phyloP scores from a whole-genome alignment of 305 asterid genomes.

The Fraxinus albicans region DNA sequence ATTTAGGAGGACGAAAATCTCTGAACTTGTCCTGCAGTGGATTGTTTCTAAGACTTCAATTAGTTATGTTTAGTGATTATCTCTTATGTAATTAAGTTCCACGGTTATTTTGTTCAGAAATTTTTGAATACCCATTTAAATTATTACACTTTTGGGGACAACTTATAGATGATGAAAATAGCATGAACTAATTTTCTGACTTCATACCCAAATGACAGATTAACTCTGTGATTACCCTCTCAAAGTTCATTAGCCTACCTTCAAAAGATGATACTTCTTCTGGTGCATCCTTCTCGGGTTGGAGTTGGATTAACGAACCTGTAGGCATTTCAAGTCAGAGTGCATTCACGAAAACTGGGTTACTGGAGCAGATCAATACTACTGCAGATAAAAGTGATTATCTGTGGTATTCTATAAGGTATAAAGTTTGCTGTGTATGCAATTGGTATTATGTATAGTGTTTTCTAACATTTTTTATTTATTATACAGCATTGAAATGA shows the following conservation, averaged over 20 bases:
- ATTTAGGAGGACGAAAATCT: background rate
- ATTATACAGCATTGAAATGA: constrained; percentile 49
- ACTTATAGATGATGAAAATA: background rate
- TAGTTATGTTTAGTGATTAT: background rate
- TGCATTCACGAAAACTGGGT: constrained; percentile 59
- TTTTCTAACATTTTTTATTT: constrained; percentile 12
- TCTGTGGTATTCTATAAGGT: constrained; percentile 92
- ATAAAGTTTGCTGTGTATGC: constrained; percentile 6
- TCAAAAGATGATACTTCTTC: constrained; percentile 42
- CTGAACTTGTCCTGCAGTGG: constrained; percentile 2
- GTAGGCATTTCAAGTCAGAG: constrained; percentile 75
- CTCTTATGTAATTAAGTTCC: background rate
- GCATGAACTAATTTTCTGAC: constrained; percentile 21
- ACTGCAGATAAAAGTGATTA: constrained; percentile 91
- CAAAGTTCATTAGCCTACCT: constrained; percentile 49
- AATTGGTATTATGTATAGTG: background rate
- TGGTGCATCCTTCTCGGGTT: constrained; percentile 44
- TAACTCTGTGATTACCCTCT: constrained; percentile 54
- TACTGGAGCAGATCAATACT: constrained; percentile 83
- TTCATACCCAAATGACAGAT: constrained; percentile 53
- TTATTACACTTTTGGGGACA: background rate
- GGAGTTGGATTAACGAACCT: constrained; percentile 89
- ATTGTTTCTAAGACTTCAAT: background rate
- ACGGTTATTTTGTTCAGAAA: background rate
- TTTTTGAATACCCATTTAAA: background rate